Percentiles rank a stretch among this genome's conserved stretches.
phyloP scores from a whole-genome alignment of 139 green algal species.

The Coelastrella sp. region DNA sequence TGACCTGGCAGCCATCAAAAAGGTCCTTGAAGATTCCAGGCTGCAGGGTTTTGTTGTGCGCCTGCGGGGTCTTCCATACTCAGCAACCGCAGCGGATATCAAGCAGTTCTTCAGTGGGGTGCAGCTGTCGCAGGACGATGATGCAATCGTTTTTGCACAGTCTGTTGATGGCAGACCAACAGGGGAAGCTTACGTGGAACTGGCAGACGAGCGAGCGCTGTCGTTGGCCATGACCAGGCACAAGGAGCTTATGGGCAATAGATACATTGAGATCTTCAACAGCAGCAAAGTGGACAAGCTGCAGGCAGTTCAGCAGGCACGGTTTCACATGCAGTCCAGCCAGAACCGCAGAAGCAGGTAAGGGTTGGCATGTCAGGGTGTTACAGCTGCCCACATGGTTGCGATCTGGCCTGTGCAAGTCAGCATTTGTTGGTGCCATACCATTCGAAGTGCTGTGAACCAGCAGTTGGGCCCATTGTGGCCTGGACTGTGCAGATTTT shows the following conservation, averaged over 20 bases:
- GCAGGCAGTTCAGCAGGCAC: conserved; percentile 58
- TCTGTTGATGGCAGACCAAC: conserved; percentile 81
- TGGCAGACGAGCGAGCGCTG: conserved; percentile 69
- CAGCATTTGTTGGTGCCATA: too few relatives aligned
- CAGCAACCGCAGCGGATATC: conserved; percentile 74
- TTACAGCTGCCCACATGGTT: too few relatives aligned
- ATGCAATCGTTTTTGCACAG: conserved; percentile 81
- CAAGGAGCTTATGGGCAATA: conserved; percentile 75
- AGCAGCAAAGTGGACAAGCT: conserved; percentile 77
- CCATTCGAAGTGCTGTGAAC: too few relatives aligned
- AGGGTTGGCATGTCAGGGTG: not conserved
- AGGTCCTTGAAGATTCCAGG: conserved; percentile 23
- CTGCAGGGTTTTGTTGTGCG: conserved; percentile 77
- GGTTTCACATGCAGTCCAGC: not conserved
- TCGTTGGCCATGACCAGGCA: conserved; percentile 75
- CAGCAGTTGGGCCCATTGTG: too few relatives aligned
- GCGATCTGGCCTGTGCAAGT: too few relatives aligned
- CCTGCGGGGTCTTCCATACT: conserved; percentile 88
- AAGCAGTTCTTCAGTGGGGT: conserved; percentile 79
- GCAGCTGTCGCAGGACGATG: conserved; percentile 64
- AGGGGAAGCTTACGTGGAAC: conserved; percentile 90
- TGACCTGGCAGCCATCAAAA: conserved; percentile 65
- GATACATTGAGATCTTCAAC: conserved; percentile 89
- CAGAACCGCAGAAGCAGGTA: not conserved
- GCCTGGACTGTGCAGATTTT: too few relatives aligned